These are phyloP conservation scores for Leucaena leucocephala DNA, from an alignment of 306 rosid species.

Conservation along the genomic window DNA sequence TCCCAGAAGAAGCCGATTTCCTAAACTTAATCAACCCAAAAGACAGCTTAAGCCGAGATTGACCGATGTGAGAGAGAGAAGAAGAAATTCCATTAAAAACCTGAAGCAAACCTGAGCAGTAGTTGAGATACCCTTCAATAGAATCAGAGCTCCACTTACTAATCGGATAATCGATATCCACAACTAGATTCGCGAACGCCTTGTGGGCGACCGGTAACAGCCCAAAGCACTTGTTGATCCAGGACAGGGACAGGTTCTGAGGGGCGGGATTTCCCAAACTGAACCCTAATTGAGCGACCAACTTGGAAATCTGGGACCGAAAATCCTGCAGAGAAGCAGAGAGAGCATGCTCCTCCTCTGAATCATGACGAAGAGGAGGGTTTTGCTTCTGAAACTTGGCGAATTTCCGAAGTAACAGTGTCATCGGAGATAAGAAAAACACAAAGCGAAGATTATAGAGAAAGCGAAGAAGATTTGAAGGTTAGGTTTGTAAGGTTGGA, in stretches of 20 bases:
- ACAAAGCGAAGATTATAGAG: not conserved
- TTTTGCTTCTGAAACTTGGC: conserved; percentile 37
- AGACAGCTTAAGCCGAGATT: conserved; percentile 45
- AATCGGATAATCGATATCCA: conserved; percentile 61
- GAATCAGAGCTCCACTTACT: conserved; percentile 59
- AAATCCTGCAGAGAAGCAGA: conserved; percentile 45
- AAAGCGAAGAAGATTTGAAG: not conserved
- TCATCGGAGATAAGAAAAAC: conserved; percentile 23
- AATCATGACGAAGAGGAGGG: conserved; percentile 16
- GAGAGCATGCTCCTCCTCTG: conserved; percentile 20
- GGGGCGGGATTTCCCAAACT: conserved; percentile 33
- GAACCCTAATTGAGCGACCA: conserved; percentile 33
- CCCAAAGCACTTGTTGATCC: conserved; percentile 55
- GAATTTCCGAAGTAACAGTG: conserved; percentile 49
- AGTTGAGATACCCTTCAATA: conserved; percentile 61
- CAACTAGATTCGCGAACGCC: conserved; percentile 64
- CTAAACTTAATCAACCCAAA: conserved; percentile 53
- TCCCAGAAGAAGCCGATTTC: conserved; percentile 41
- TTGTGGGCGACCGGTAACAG: conserved; percentile 49
- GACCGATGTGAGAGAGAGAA: conserved; percentile 52
- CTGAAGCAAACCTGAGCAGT: conserved; percentile 51
- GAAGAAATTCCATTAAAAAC: conserved; percentile 58
- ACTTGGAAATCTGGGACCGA: conserved; percentile 44
- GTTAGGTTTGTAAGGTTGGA: not conserved
- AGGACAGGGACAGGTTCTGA: conserved; percentile 48